Conservation (phyloP, 148 eudicot genomes). For the Polygonum aviculare region DNA sequence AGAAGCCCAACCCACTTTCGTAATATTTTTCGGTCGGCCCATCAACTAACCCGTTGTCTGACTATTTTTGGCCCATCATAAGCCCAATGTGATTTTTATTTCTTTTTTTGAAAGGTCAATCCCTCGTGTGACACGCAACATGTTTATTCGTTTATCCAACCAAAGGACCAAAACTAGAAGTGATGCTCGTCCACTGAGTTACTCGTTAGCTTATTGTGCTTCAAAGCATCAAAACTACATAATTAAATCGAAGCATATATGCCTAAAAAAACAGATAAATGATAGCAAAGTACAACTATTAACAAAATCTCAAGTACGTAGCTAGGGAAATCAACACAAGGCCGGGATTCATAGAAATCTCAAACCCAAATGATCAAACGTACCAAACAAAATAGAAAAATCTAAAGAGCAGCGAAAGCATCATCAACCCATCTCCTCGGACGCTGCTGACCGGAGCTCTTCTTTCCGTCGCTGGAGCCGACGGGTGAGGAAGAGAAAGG, state of each 20-base stretch:
- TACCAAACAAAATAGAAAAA: no score
- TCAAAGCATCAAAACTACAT: background rate
- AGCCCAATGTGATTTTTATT: no score
- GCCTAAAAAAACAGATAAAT: background rate
- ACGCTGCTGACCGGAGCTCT: conserved; percentile 6
- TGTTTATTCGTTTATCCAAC: no score
- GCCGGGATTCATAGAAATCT: background rate
- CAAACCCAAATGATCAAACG: background rate
- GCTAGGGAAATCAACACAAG: background rate
- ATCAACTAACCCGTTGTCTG: no score
- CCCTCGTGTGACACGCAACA: no score
- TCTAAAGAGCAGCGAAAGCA: conserved; percentile 15
- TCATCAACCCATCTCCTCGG: conserved; percentile 16
- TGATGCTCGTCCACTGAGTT: background rate
- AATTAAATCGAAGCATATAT: background rate
- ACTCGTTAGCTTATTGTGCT: background rate
- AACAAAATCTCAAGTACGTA: background rate
- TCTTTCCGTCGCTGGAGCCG: background rate
- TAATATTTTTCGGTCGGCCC: no score
- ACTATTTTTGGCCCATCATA: no score
- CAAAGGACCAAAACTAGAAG: no score
- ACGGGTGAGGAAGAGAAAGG: background rate
- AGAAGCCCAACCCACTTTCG: no score
- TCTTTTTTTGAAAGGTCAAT: no score
- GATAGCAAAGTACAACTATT: background rate